Evolutionary conservation across 1,284 basidiomycete species (phyloP).

Genomic region (Sutorius eximius): DNA sequence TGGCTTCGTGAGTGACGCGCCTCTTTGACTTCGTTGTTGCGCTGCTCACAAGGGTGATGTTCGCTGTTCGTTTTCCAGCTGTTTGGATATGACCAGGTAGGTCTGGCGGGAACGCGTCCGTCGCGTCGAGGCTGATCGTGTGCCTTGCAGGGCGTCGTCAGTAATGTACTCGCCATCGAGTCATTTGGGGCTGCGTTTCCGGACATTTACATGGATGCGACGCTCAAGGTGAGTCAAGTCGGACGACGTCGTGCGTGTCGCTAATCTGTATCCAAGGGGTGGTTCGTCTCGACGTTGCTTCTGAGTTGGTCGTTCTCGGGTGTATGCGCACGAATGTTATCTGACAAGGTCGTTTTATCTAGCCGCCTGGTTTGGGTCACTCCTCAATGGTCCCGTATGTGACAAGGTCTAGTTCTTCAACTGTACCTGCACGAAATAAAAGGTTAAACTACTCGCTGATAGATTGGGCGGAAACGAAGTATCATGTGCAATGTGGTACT

Average conservation of each 20-base stretch:
- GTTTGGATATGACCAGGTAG: slow-evolving; percentile 36
- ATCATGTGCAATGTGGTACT: slow-evolving; percentile 35
- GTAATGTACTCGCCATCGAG: slow-evolving; percentile 37
- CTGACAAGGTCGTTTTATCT: neutral
- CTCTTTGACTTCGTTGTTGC: neutral
- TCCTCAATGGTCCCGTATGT: slow-evolving; percentile 33
- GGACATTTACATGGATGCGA: slow-evolving; percentile 30
- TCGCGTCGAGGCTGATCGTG: slow-evolving; percentile 4
- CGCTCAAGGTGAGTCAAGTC: slow-evolving; percentile 25
- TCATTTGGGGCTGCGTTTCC: slow-evolving; percentile 37
- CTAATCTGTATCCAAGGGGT: slow-evolving; percentile 26
- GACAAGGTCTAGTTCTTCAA: slow-evolving; percentile 27
- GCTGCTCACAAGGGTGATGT: neutral
- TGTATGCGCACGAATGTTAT: neutral
- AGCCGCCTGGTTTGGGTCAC: slow-evolving; percentile 37
- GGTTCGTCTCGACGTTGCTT: slow-evolving; percentile 35
- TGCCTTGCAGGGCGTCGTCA: slow-evolving; percentile 30
- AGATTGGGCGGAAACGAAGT: slow-evolving; percentile 35
- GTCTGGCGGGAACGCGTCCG: neutral
- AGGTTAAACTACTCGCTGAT: neutral
- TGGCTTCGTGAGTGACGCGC: slow-evolving; percentile 30
- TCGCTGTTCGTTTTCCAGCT: slow-evolving; percentile 17
- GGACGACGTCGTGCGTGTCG: neutral
- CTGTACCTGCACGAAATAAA: neutral
- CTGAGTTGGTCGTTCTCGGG: slow-evolving; percentile 25